A percentile compares a stretch with the other conserved stretches of the same genome.
Conservation (phyloP, 306 rosid species). For the Inga laurina region DNA sequence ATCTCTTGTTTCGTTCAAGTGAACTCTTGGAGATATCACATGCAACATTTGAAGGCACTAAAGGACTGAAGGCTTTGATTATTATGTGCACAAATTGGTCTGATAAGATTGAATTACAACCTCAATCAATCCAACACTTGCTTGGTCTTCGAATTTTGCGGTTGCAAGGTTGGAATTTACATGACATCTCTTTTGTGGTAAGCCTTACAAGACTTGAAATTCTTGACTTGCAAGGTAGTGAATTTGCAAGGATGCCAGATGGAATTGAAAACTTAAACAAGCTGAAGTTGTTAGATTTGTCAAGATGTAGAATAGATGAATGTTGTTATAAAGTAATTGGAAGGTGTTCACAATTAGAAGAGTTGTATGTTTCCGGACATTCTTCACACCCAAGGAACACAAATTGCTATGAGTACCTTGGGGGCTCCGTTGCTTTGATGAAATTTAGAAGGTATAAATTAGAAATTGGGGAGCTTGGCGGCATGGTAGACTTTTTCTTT, state of each 20-base stretch:
- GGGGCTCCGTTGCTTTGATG: too few relatives aligned
- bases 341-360: neutral
- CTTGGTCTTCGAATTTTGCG: neutral
- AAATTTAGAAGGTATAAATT: neutral
- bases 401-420: neutral
- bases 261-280: neutral
- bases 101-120: neutral
- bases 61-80: neutral
- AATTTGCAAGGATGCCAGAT: neutral
- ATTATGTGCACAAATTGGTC: too few relatives aligned
- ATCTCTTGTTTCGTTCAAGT: neutral
- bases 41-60: neutral
- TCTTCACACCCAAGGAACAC: neutral
- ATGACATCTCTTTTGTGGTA: neutral
- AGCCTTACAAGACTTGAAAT: neutral
- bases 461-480: neutral
- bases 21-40: fast-evolving
- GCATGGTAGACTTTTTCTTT: too few relatives aligned
- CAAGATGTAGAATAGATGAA: neutral
- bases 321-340: neutral
- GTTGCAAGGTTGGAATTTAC: too few relatives aligned
- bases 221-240: neutral
- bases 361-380: neutral
- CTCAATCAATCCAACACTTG: neutral
- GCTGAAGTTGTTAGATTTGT: neutral